Percentiles rank a stretch among this genome's conserved stretches.
Evolutionary conservation across 768 basidiomycete species (phyloP).

Genomic region (Pulveroboletus ravenelii): DNA sequence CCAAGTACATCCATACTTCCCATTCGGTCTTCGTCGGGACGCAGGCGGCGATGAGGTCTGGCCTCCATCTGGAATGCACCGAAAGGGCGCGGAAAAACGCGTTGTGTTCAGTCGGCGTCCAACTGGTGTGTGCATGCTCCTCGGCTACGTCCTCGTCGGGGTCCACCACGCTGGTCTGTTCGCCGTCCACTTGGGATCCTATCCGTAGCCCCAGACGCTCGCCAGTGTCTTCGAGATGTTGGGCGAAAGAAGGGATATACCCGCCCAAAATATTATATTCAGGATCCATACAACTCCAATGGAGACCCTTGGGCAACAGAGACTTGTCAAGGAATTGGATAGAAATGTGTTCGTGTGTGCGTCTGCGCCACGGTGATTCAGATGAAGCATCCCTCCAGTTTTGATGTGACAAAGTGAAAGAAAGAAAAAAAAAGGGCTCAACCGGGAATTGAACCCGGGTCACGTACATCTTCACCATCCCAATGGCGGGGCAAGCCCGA

Average conservation of each 20-base stretch:
- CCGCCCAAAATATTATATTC: conserved; percentile 18
- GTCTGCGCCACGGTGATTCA: background rate
- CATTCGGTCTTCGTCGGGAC: conserved; percentile 61
- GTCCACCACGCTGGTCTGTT: background rate
- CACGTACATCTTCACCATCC: conserved; percentile 33
- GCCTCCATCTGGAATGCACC: conserved; percentile 63
- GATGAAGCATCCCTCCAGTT: conserved; percentile 14
- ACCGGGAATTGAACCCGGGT: conserved; percentile 36
- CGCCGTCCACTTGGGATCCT: background rate
- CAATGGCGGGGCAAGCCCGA: conserved; percentile 25
- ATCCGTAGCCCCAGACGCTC: conserved; percentile 13
- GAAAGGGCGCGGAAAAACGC: conserved; percentile 67
- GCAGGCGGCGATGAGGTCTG: conserved; percentile 69
- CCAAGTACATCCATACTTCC: conserved; percentile 68
- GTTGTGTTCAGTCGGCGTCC: conserved; percentile 68
- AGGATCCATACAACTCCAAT: conserved; percentile 4
- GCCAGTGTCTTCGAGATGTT: conserved; percentile 24
- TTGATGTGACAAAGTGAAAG: conserved; percentile 4
- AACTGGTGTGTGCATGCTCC: conserved; percentile 26
- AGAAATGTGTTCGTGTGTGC: background rate
- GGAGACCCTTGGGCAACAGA: background rate
- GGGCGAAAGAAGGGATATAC: conserved; percentile 25
- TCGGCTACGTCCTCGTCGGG: background rate
- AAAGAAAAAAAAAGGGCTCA: conserved; percentile 18
- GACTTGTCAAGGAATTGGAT: background rate